Base-by-base conservation (phyloP, 495 filamentous ascomycete genomes). In the Penicillium salamii region DNA sequence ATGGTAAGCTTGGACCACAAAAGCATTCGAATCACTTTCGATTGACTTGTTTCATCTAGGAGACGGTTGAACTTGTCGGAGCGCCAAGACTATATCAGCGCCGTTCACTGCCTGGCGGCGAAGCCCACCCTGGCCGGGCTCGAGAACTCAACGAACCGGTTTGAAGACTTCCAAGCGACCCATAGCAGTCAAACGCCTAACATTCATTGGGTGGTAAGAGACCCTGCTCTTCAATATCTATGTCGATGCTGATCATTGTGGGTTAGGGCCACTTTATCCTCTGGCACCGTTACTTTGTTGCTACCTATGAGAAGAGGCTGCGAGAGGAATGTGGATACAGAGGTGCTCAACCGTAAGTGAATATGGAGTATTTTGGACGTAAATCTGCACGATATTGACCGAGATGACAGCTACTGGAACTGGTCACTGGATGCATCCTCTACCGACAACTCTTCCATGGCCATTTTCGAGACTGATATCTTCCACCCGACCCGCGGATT, bases 281-380 rank as follows among this genome's bases (percentile, higher is more conserved):
- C 1, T 80, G 71, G 64, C 78, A 82, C 52, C 65, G 78, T 40
- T 77, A 76, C 48, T 76, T 73, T 34, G 20, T 77, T 4, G 54
- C 61, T 17, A 53, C 67, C 3, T 75, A 76, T 39, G 78, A 78
- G 50, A 63, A 64, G 5, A 42, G 71, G 0, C 51, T 82, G 20
- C 53, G 63, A 33, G 53, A 66, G 2, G 68, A 72, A 40, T 81
- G 78, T 44, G 62, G 64, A 19, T 80, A 75, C 50, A 55, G 42
- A 8, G 72, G 72, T 32, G 23, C 23, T 8, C 23, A 26, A 8
- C 23, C 23, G 23, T 26, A 26, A 26, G 23, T 8, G 8, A 26
- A 26, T 3, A 26, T 26, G n/a, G n/a, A n/a, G n/a, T n/a, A n/a
- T n/a, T n/a, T n/a, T n/a, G 23, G 4, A 26, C 8, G 4, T 8